Conservation (phyloP, 768 basidiomycete genomes). For the Kockovaella imperatae region DNA sequence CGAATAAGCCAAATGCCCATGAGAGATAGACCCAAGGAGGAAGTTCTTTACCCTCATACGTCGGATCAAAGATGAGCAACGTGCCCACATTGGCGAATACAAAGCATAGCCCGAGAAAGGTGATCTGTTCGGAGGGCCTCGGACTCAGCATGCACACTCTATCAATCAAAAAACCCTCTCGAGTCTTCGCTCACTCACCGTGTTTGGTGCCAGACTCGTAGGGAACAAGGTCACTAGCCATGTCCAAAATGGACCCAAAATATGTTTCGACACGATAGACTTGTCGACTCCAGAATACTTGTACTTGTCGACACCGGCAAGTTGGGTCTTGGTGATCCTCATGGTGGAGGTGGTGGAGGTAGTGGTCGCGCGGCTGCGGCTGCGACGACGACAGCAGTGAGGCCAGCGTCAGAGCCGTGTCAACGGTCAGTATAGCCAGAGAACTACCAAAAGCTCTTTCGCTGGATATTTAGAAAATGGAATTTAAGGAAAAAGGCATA, state of each 20-base stretch:
- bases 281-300: conserved; percentile 75
- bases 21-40: conserved; percentile 88
- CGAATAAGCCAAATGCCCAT: conserved; percentile 79
- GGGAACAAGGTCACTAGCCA: conserved; percentile 89
- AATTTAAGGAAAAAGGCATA: too few species aligned
- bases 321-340: conserved; percentile 55
- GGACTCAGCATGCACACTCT: neutral
- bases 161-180: neutral
- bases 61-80: conserved; percentile 72
- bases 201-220: conserved; percentile 74
- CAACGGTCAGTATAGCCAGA: too few species aligned
- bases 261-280: conserved; percentile 46
- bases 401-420: too few species aligned
- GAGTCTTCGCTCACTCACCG: conserved; percentile 54
- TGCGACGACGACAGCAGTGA: too few species aligned
- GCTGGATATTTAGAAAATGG: too few species aligned
- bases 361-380: too few species aligned
- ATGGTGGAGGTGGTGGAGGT: conserved; percentile 11
- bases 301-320: conserved; percentile 68
- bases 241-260: conserved; percentile 80
- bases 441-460: too few species aligned
- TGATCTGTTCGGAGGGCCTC: conserved; percentile 56
- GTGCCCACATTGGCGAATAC: conserved; percentile 79
- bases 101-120: conserved; percentile 70
- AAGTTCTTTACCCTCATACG: conserved; percentile 36